phyloP scores from a whole-genome alignment of 805 yeast genomes.

The Diddensiella caesifluorescens region DNA sequence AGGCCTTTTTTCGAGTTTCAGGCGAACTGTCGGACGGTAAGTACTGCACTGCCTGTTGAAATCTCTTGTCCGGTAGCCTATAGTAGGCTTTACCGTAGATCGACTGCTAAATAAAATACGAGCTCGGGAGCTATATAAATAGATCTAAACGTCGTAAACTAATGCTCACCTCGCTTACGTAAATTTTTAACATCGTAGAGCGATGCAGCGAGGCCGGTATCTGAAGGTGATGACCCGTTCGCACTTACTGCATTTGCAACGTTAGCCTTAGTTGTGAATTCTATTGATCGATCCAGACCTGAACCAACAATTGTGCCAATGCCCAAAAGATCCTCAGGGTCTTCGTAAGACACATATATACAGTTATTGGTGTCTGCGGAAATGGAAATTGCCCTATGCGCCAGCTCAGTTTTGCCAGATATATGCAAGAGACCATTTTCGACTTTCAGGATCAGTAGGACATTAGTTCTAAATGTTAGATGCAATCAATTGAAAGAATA shows the following conservation, averaged over 20 bases:
- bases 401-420: conserved; percentile 26
- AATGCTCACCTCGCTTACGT: conserved; percentile 57
- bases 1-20: no score
- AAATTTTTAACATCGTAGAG: conserved; percentile 46
- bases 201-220: conserved; percentile 41
- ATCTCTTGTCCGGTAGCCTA: no score
- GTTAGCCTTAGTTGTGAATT: no score
- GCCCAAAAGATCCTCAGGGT: conserved; percentile 18
- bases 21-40: no score
- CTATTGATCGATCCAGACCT: no score
- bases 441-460: conserved; percentile 20
- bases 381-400: conserved; percentile 24
- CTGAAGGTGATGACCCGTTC: conserved; percentile 23
- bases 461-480: conserved; percentile 11
- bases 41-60: no score
- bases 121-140: no score
- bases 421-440: conserved; percentile 23
- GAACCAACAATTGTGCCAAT: conserved; percentile 20
- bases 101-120: no score
- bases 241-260: no score
- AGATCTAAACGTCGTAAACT: no score
- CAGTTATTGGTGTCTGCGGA: conserved; percentile 12
- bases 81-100: no score
- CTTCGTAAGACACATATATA: conserved; percentile 15
- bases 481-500: conserved; percentile 13